A percentile compares a stretch with the other conserved stretches of the same genome.
Conservation (phyloP, 768 basidiomycete species). For the Leucogyrophana mollusca region DNA sequence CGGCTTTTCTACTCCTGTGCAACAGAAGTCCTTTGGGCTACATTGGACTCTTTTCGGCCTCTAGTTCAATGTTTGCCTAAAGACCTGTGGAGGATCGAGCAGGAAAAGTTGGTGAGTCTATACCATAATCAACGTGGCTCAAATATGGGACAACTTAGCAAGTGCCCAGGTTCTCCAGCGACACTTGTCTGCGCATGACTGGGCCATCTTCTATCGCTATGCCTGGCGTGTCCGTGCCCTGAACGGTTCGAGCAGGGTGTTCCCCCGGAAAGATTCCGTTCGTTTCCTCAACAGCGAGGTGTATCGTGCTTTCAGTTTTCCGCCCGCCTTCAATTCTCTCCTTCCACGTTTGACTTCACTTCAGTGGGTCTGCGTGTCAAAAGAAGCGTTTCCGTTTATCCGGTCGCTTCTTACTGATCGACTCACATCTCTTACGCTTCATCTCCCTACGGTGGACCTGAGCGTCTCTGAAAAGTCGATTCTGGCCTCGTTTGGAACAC, state of each 20-base stretch:
- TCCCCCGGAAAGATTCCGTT: no score
- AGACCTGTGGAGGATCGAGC: conserved; percentile 22
- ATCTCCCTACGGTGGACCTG: background rate
- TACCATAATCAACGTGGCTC: no score
- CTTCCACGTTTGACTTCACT: conserved; percentile 19
- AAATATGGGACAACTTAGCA: no score
- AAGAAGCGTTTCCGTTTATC: conserved; percentile 17
- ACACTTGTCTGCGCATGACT: conserved; percentile 24
- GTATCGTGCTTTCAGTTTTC: conserved; percentile 21
- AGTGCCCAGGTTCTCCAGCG: conserved; percentile 17
- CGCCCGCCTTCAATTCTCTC: conserved; percentile 18
- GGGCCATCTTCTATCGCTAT: conserved; percentile 26
- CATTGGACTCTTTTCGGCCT: conserved; percentile 17
- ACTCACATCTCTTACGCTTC: conserved; percentile 16
- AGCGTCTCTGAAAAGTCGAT: conserved; percentile 17
- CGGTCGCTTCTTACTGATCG: conserved; percentile 19
- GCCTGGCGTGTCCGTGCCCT: conserved; percentile 19
- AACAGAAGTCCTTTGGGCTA: conserved; percentile 24
- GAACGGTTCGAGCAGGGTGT: background rate
- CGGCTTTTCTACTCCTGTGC: conserved; percentile 17
- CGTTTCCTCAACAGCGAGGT: conserved; percentile 14
- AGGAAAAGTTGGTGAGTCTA: no score
- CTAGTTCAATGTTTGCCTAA: conserved; percentile 25
- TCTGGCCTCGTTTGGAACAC: conserved; percentile 15
- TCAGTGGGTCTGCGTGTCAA: conserved; percentile 14